These are phyloP conservation scores for Fusarium goolgardi DNA, from an alignment of 2,329 filamentous ascomycete species.

Conservation along the genomic window DNA sequence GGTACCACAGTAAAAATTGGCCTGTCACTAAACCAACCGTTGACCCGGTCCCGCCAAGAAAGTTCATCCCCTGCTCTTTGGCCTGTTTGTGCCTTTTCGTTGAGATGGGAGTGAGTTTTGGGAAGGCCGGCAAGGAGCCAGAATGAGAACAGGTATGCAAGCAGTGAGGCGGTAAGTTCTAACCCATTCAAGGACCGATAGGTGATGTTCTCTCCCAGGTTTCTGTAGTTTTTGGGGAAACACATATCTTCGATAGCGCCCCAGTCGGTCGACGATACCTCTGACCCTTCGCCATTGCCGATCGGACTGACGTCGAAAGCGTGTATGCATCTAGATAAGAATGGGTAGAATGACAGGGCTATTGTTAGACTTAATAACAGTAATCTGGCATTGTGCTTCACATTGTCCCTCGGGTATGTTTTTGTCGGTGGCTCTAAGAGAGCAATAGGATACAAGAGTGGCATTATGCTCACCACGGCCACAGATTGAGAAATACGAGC, in stretches of 20 bases:
- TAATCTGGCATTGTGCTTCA: conserved; percentile 20
- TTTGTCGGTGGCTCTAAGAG: conserved; percentile 20
- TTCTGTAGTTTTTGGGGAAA: conserved; percentile 4
- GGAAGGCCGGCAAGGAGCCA: conserved; percentile 31
- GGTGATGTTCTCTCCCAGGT: conserved; percentile 1
- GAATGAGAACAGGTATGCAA: conserved; percentile 18
- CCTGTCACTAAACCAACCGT: conserved; percentile 10
- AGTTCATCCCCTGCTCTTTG: background rate
- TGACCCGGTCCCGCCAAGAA: conserved; percentile 2
- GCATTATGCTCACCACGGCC: conserved; percentile 41
- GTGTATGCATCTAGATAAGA: conserved; percentile 44
- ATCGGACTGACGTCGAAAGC: conserved; percentile 29
- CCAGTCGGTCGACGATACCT: conserved; percentile 22
- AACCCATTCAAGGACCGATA: conserved; percentile 17
- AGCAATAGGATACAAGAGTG: conserved; percentile 38
- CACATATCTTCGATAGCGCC: conserved; percentile 23
- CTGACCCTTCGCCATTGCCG: conserved; percentile 15
- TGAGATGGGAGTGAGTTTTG: background rate
- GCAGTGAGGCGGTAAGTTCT: conserved; percentile 19
- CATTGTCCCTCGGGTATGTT: background rate
- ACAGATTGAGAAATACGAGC: conserved; percentile 37
- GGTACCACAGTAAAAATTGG: conserved; percentile 1
- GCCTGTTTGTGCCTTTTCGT: background rate
- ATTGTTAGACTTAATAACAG: conserved; percentile 22
- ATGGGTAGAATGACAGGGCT: conserved; percentile 42